Percentiles rank a stretch among this genome's conserved stretches.
phyloP scores from a whole-genome alignment of 2,329 filamentous ascomycete genomes.

The Nakataea oryzae region DNA sequence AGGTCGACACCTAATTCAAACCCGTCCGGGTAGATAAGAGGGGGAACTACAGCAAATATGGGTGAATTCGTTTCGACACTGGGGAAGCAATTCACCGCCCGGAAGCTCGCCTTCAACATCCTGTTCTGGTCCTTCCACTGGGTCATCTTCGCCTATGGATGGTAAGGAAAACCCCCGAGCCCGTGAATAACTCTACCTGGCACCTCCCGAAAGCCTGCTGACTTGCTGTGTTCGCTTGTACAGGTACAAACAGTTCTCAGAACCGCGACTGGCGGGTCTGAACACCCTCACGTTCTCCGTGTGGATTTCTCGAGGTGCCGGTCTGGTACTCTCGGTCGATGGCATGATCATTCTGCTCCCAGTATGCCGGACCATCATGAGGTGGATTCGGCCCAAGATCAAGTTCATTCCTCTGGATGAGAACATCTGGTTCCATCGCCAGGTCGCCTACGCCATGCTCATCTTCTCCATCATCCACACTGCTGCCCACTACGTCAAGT shows the following conservation, averaged over 20 bases:
- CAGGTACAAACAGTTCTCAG: conserved; percentile 69
- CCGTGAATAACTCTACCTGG: too few species aligned
- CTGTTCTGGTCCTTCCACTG: conserved; percentile 74
- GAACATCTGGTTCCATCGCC: conserved; percentile 92
- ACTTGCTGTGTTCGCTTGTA: too few species aligned
- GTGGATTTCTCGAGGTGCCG: conserved; percentile 92
- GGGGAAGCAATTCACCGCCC: conserved; percentile 55
- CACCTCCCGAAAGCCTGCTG: too few species aligned
- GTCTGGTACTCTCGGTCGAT: conserved; percentile 75
- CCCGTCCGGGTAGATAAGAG: conserved; percentile 11
- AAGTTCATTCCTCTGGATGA: conserved; percentile 90
- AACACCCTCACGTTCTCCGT: conserved; percentile 82
- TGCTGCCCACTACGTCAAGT: conserved; percentile 86
- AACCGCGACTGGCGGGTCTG: conserved; percentile 60
- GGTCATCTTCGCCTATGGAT: conserved; percentile 73
- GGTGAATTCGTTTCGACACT: conserved; percentile 22
- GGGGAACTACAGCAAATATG: conserved; percentile 27
- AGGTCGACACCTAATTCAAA: conserved; percentile 37
- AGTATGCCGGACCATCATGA: conserved; percentile 86
- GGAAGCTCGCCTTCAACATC: conserved; percentile 69
- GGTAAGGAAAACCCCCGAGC: conserved; percentile 44
- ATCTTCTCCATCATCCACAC: conserved; percentile 74
- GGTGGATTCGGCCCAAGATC: conserved; percentile 76
- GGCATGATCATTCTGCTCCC: conserved; percentile 81
- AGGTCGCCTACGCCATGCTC: conserved; percentile 82